phyloP scores from a whole-genome alignment of 495 filamentous ascomycete species.

The Annulohypoxylon maeteangense region DNA sequence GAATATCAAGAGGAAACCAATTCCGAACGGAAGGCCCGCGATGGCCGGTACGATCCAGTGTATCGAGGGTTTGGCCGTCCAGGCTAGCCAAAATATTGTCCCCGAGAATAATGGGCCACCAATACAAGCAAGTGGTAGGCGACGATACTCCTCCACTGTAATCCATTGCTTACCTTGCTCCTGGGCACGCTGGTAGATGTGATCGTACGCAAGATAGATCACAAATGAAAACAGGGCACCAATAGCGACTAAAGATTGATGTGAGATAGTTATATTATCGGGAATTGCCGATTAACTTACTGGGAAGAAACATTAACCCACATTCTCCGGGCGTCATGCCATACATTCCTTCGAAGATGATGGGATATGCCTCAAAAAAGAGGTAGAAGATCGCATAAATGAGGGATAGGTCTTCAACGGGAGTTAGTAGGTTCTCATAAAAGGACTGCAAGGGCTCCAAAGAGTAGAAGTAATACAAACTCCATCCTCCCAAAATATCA shows the following conservation, averaged over 20 bases:
- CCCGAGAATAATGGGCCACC: conserved; percentile 67
- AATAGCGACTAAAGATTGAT: conserved; percentile 6
- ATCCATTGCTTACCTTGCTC: conserved; percentile 53
- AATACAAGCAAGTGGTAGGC: conserved; percentile 71
- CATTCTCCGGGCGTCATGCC: conserved; percentile 50
- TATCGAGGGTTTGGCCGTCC: conserved; percentile 64
- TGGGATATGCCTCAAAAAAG: conserved; percentile 69
- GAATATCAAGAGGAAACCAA: conserved; percentile 73
- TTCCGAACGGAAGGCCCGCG: conserved; percentile 69
- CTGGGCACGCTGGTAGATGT: background rate
- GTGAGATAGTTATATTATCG: background rate
- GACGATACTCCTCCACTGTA: conserved; percentile 64
- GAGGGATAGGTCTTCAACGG: conserved; percentile 59
- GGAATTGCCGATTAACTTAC: background rate
- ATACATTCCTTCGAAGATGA: conserved; percentile 64
- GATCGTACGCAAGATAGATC: background rate
- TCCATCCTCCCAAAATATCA: background rate
- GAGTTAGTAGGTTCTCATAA: conserved; percentile 58
- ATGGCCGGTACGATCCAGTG: conserved; percentile 71
- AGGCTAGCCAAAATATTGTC: conserved; percentile 75
- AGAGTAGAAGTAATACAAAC: background rate
- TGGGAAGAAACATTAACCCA: conserved; percentile 50
- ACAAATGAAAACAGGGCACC: conserved; percentile 32
- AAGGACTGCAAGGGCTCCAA: background rate
- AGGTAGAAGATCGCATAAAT: conserved; percentile 79